These are phyloP conservation scores for Pythium dissimile DNA, from an alignment of 352 stramenopile species.

Conservation along the genomic window DNA sequence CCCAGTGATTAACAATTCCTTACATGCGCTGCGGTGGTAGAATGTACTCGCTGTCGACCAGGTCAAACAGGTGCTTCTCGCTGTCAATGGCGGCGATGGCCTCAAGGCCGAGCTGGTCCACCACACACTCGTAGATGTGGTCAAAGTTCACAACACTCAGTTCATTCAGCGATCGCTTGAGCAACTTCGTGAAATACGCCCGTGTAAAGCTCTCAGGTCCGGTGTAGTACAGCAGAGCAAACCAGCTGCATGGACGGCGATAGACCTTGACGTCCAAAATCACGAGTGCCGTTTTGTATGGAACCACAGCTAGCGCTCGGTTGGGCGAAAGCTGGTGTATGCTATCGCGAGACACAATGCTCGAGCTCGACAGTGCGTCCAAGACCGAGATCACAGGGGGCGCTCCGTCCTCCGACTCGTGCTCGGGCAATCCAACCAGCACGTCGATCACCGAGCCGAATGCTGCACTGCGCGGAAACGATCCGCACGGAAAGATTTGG, in stretches of 20 bases:
- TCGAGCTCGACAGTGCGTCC: conserved; percentile 31
- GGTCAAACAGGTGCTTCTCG: conserved; percentile 62
- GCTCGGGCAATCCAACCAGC: conserved; percentile 37
- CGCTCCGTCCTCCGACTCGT: background rate
- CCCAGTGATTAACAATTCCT: background rate
- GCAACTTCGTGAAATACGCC: conserved; percentile 38
- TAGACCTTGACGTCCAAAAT: conserved; percentile 76
- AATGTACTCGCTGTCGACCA: conserved; percentile 45
- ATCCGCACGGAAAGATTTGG: conserved; percentile 66
- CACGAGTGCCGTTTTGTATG: conserved; percentile 51
- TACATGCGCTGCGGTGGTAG: conserved; percentile 42
- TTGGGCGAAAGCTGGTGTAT: conserved; percentile 32
- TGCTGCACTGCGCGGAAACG: conserved; percentile 63
- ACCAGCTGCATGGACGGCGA: conserved; percentile 48
- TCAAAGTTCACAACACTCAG: conserved; percentile 54
- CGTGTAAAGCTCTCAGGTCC: conserved; percentile 53
- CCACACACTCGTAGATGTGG: conserved; percentile 35
- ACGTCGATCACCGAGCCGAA: conserved; percentile 74
- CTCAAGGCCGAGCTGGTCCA: conserved; percentile 30
- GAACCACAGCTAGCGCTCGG: conserved; percentile 48
- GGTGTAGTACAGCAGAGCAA: conserved; percentile 76
- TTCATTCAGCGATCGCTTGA: conserved; percentile 42
- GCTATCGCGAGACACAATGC: conserved; percentile 28
- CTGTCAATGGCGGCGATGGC: conserved; percentile 34
- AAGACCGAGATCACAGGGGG: conserved; percentile 32